phyloP scores from a whole-genome alignment of 352 stramenopile species.

The Pythium myriotylum region DNA sequence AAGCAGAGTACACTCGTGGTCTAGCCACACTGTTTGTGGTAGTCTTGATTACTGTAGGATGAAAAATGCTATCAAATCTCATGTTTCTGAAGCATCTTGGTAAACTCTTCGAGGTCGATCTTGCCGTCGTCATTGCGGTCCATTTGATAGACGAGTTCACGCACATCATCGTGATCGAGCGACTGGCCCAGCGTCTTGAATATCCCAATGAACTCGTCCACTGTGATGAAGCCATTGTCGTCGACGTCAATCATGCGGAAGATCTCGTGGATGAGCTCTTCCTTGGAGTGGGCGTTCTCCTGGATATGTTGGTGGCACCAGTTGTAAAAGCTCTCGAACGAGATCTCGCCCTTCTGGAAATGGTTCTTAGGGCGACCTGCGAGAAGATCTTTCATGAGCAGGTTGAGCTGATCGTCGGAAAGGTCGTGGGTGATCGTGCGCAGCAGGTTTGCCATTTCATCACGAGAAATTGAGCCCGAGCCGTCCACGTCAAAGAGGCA shows the following conservation, averaged over 20 bases:
- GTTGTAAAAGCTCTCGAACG: constrained; percentile 74
- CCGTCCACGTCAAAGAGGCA: constrained; percentile 68
- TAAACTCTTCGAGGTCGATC: constrained; percentile 77
- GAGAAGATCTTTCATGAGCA: constrained; percentile 59
- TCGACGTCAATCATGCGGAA: constrained; percentile 71
- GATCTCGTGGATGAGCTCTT: constrained; percentile 70
- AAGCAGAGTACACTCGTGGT: too few relatives aligned
- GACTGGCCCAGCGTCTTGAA: constrained; percentile 74
- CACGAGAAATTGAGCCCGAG: constrained; percentile 55
- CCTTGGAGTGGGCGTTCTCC: constrained; percentile 56
- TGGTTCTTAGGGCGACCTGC: too few relatives aligned
- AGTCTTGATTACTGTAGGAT: too few relatives aligned
- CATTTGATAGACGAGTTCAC: constrained; percentile 78
- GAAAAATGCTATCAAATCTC: too few relatives aligned
- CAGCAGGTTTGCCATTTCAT: constrained; percentile 62
- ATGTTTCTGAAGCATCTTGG: constrained; percentile 79
- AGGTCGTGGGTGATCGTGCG: constrained; percentile 69
- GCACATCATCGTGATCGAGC: constrained; percentile 72
- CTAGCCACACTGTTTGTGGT: too few relatives aligned
- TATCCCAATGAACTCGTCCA: constrained; percentile 76
- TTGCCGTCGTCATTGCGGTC: constrained; percentile 74
- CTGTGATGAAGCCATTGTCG: constrained; percentile 60
- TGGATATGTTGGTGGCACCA: constrained; percentile 77
- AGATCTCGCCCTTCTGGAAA: constrained; percentile 37
- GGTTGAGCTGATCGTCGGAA: constrained; percentile 54